Evolutionary conservation across 2,329 filamentous ascomycete genomes (phyloP), one percentile per base, ranked within the genome.

Genomic region (Didymella exigua): DNA sequence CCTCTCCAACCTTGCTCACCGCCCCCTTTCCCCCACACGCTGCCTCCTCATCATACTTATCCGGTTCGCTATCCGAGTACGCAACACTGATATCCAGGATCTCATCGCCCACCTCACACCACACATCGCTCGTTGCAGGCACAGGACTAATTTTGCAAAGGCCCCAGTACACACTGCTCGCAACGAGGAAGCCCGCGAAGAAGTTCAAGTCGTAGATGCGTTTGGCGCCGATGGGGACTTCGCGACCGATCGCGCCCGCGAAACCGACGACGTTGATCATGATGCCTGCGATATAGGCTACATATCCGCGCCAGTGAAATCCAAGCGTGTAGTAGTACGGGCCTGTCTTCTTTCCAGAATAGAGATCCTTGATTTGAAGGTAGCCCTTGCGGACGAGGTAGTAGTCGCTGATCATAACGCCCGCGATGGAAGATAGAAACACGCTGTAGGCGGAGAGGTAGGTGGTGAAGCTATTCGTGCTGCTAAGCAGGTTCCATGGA

Each of bases 151-250:
- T 29, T 54, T 78, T 83, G 72, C 88, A 92, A 1, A 96, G 79
- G 0, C 73, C 49, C 78, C 84, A 96, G 76, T 97, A 97, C 7
- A 87, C 76, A 0, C 60, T 70, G 0, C 79, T 79, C 0, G 90
- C 84, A 10, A 96, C 83, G 41, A 91, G 79, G 71, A 96, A 93
- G 0, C 93, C 93, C 37, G 84, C 84, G 73, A 97, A 96, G 79
- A 93, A 97, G 75, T 96, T 96, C 65, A 97, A 70, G 62, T 92
- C 90, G 79, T 96, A 97, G 56, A 97, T 86, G 70, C 96, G 96
- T 0, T 83, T 86, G 0, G 93, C 93, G 1, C 89, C 92, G 5
- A 84, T 79, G 0, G 93, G 93, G 0, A 96, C 91, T 0, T 77
- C 70, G 18, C 72, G 75, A 0, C 91, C 91, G 23, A 96, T 84